These are phyloP conservation scores for Nyctanthes arbortristis DNA, from an alignment of 257 asterid genomes.

Conservation along the genomic window DNA sequence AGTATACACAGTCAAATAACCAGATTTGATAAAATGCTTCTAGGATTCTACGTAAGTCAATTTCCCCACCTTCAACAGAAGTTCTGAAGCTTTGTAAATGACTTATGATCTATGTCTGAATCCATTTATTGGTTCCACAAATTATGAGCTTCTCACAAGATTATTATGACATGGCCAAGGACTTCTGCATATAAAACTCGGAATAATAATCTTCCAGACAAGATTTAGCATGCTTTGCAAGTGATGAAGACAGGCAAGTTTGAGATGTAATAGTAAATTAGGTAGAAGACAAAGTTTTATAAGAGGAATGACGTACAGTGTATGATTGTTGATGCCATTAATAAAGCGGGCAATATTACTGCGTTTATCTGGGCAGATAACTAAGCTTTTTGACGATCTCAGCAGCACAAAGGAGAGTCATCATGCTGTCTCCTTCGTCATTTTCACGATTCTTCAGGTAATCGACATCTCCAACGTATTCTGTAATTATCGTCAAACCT, in stretches of 20 bases:
- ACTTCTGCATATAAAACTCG: background rate
- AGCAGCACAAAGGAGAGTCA: slow-evolving; percentile 79
- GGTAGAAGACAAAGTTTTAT: background rate
- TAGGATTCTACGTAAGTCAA: background rate
- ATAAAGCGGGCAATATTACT: slow-evolving; percentile 92
- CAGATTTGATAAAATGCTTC: too few species aligned
- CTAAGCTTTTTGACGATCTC: slow-evolving; percentile 69
- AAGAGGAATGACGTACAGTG: slow-evolving; percentile 49
- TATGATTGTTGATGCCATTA: slow-evolving; percentile 92
- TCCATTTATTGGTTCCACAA: too few species aligned
- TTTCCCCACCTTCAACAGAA: too few species aligned
- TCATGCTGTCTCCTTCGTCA: slow-evolving; percentile 93
- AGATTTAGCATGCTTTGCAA: background rate
- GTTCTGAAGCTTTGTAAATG: too few species aligned
- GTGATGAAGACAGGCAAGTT: background rate
- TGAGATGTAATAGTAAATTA: background rate
- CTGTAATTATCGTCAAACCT: slow-evolving; percentile 87
- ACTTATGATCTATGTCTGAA: too few species aligned
- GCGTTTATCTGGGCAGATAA: slow-evolving; percentile 82
- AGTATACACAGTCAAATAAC: too few species aligned
- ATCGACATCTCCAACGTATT: slow-evolving; percentile 95
- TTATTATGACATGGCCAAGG: background rate
- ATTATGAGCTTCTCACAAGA: background rate
- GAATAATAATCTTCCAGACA: background rate
- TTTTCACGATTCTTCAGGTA: slow-evolving; percentile 62